Conservation (phyloP, 345 rosid genomes). For the Adansonia digitata region DNA sequence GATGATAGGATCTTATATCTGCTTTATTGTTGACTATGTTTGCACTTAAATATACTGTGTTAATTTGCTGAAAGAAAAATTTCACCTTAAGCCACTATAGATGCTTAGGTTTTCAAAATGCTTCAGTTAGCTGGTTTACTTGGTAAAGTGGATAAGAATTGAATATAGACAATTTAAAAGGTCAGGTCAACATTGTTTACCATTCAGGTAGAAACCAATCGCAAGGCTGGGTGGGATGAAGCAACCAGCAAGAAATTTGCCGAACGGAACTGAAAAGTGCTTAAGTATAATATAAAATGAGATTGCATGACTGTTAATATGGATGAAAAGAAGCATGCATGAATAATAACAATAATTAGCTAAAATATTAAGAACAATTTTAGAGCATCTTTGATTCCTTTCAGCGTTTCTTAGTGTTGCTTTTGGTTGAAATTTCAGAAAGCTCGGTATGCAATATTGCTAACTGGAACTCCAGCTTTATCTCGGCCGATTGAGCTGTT, state of each 20-base stretch:
- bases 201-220: neutral
- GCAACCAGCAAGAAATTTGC: neutral
- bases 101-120: slow-evolving; percentile 14
- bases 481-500: slow-evolving; percentile 93
- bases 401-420: slow-evolving; percentile 3
- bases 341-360: neutral
- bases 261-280: neutral
- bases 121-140: neutral
- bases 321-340: neutral
- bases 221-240: neutral
- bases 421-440: slow-evolving; percentile 48
- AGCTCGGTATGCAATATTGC: slow-evolving; percentile 76
- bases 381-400: neutral
- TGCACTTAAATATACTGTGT: neutral
- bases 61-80: neutral
- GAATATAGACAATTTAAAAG: neutral
- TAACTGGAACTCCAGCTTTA: slow-evolving; percentile 97
- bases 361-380: neutral
- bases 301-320: neutral
- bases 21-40: slow-evolving; percentile 6
- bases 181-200: neutral
- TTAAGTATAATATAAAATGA: neutral
- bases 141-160: neutral
- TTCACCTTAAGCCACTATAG: neutral
- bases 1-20: slow-evolving; percentile 6